These are phyloP conservation scores for Ochromonas danica DNA, from an alignment of 108 stramenopile genomes.

Conservation along the genomic window DNA sequence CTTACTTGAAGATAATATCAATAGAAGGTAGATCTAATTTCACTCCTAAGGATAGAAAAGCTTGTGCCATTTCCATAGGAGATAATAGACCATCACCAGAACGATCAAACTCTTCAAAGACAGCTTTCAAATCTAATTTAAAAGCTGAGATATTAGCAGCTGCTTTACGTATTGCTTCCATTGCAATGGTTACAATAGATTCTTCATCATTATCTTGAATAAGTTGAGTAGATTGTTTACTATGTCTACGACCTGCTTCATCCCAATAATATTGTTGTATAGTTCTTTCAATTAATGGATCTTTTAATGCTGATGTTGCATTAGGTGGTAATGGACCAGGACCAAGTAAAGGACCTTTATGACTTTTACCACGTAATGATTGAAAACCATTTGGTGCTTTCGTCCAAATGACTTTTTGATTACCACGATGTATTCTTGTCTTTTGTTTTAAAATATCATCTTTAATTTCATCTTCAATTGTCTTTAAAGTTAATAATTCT, in stretches of 20 bases:
- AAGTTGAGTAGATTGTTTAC: too few relatives aligned
- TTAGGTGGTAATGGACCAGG: conserved; percentile 21
- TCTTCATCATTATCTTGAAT: conserved; percentile 2
- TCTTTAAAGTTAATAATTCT: neutral
- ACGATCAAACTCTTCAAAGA: conserved; percentile 6
- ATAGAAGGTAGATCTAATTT: neutral
- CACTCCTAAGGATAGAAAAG: neutral
- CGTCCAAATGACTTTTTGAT: neutral
- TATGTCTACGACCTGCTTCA: neutral
- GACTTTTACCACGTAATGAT: neutral
- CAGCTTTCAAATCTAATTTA: conserved; percentile 6
- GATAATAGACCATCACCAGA: conserved; percentile 5
- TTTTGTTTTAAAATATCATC: neutral
- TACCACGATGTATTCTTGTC: neutral
- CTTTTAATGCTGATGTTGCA: neutral
- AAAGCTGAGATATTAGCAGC: neutral
- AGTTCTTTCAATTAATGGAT: neutral
- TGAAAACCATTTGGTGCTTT: neutral
- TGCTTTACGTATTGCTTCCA: conserved; percentile 6
- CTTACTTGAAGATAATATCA: conserved; percentile 12
- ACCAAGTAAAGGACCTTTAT: neutral
- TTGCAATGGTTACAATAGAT: neutral
- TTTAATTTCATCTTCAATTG: neutral
- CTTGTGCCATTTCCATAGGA: conserved; percentile 7
- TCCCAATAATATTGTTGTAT: conserved; percentile 17